Evolutionary conservation across 345 rosid species (phyloP), one percentile per base, ranked within the genome.

Genomic region (Aquilaria sinensis): DNA sequence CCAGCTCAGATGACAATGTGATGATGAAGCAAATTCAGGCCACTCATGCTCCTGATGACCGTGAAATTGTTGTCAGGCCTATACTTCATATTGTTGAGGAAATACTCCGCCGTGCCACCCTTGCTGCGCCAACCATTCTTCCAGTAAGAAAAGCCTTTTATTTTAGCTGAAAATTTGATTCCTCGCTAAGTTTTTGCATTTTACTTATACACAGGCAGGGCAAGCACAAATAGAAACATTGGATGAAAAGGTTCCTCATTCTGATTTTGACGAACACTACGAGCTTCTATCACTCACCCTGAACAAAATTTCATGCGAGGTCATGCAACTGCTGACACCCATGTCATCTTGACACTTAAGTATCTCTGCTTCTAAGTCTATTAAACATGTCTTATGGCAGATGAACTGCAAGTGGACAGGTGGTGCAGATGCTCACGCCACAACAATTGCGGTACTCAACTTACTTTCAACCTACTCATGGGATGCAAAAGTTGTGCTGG

Each of bases 241-340:
- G 55, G 86, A 79, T 11, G 82, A 83, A 15, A 81, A 32, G 64
- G 47, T 58, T 59, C 50, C 67, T 31, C 75, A 75, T 30, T 56
- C 74, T 52, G 78, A 58, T 30, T 51, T 65, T 15, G 41, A 64
- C 58, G 84, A 83, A 30, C 70, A 72, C 71, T 70, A 83, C 6
- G 84, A 85, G 31, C 9, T 68, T 12, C 41, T 83, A 48, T 72
- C 89, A 2, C 10, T 54, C 60, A 70, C 79, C 8, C 81, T 88
- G 49, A 73, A 71, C 61, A 80, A 69, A 64, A 76, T 85, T 55
- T 75, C 83, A 62, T 72, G 87, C 65, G 89, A 85, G 96, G 96
- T 85, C 15, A 48, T 37, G 43, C 34, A 55, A 23, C 23, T 23
- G 23, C 23, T 23, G 23, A 23, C 23, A 23, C 23, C 23, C 23